Conservation (phyloP, 192 early-diverging fungal genomes). For the Paraglomus brasilianum region DNA sequence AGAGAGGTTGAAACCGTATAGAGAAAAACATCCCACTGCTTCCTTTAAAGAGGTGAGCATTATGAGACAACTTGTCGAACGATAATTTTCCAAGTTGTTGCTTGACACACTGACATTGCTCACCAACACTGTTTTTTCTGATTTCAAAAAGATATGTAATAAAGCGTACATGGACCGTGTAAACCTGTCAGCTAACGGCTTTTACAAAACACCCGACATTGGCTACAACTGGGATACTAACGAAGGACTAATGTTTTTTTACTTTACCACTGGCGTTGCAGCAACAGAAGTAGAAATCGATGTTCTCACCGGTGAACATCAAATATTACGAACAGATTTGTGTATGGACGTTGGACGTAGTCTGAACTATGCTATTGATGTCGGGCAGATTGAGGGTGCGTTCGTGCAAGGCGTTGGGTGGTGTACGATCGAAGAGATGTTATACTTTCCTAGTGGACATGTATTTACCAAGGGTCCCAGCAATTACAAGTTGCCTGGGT, state of each 20-base stretch:
- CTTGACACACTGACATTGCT: neutral
- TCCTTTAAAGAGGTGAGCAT: conserved; percentile 52
- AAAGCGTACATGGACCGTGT: conserved; percentile 77
- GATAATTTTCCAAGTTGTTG: neutral
- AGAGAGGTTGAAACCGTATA: conserved; percentile 69
- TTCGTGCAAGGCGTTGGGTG: conserved; percentile 84
- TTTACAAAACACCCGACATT: conserved; percentile 81
- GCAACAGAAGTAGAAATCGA: conserved; percentile 85
- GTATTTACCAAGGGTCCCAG: conserved; percentile 81
- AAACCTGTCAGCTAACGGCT: conserved; percentile 79
- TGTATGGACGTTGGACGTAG: conserved; percentile 84
- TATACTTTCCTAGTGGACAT: conserved; percentile 74
- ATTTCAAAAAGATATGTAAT: conserved; percentile 52
- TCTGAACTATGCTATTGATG: conserved; percentile 84
- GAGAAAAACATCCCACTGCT: conserved; percentile 53
- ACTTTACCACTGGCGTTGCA: conserved; percentile 84
- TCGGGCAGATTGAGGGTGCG: conserved; percentile 90
- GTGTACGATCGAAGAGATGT: conserved; percentile 80
- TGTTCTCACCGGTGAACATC: conserved; percentile 77
- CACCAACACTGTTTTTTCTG: conserved; percentile 11
- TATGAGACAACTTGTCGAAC: neutral
- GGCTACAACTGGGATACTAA: conserved; percentile 71
- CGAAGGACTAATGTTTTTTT: conserved; percentile 69
- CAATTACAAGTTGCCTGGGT: conserved; percentile 86
- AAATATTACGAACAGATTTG: conserved; percentile 70